Evolutionary conservation across 306 rosid genomes (phyloP), one percentile per base, ranked within the genome.

Genomic region (Cucumis hystrix): DNA sequence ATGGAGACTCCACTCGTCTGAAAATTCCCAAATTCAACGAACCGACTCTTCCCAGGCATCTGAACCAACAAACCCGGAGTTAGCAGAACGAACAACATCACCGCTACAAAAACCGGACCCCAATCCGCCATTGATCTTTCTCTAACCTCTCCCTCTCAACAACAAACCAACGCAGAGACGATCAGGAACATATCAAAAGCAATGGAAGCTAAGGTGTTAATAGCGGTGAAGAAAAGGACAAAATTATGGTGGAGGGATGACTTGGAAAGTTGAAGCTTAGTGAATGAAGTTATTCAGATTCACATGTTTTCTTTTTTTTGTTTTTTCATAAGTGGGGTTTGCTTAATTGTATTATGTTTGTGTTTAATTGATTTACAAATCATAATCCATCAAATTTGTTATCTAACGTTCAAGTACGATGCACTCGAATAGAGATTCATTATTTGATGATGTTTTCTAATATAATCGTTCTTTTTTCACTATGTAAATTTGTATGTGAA

Each of bases 61-160:
- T 95, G 99, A 20, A 92, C 64, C 54, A 95, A 79, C 52, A 95
- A 28, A 0, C 97, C 99, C 1, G 99, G 99, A 37, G 97, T 92
- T 2, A 95, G 81, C 63, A 95, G 87, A 61, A 95, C 77, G 87
- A 92, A 95, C 56, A 95, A 86, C 52, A 95, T 86, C 80, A 88
- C 97, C 2, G 99, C 91, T 55, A 95, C 84, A 63, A 95, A 95
- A 17, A 95, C 93, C 30, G 99, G 92, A 16, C 99, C 99, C 99
- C 99, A 95, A 80, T 95, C 99, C 11, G 85, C 85, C 99, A 95
- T 95, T n/a, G 3, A 1, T 28, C 30, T 28, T 28, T 28, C 30
- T 28, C 30, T 1, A 2, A 28, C 30, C 30, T 28, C 30, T 28
- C 37, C 5, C 37, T 33, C 37, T 33, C 37, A 33, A 4, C 37